Conservation (phyloP, 2,329 filamentous ascomycete species). For the Byssothecium circinans region DNA sequence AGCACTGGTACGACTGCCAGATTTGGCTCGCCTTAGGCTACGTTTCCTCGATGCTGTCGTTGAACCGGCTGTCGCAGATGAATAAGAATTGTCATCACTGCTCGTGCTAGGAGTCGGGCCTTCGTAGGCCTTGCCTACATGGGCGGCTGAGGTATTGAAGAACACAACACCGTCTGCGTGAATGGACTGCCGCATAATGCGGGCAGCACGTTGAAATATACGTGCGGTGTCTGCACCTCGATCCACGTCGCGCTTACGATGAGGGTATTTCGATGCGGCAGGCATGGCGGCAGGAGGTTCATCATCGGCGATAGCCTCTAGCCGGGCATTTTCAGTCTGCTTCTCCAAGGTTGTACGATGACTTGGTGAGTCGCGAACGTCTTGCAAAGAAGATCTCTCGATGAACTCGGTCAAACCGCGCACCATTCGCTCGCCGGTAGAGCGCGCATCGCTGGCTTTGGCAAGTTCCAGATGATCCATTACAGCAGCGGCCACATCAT, state of each 20-base stretch:
- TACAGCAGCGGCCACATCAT: conserved; percentile 33
- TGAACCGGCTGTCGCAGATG: conserved; percentile 34
- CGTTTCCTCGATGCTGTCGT: conserved; percentile 27
- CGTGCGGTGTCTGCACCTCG: conserved; percentile 23
- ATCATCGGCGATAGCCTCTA: conserved; percentile 29
- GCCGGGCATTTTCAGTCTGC: conserved; percentile 39
- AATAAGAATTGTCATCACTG: conserved; percentile 30
- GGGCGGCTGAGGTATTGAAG: conserved; percentile 37
- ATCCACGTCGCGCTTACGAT: conserved; percentile 26
- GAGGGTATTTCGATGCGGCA: conserved; percentile 16
- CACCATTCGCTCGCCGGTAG: conserved; percentile 35
- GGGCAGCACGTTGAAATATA: conserved; percentile 41
- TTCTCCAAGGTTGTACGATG: conserved; percentile 32
- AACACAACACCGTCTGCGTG: conserved; percentile 40
- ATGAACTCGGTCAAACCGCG: conserved; percentile 39
- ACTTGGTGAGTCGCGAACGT: conserved; percentile 16
- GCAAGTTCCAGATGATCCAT: conserved; percentile 38
- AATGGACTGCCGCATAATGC: conserved; percentile 38
- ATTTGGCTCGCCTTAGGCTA: conserved; percentile 4
- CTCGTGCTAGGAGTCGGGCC: conserved; percentile 17
- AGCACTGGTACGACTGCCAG: neutral
- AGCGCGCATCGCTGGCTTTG: conserved; percentile 28
- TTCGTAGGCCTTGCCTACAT: conserved; percentile 29
- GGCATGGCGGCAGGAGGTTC: conserved; percentile 9
- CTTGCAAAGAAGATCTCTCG: conserved; percentile 31